Base-by-base conservation (phyloP, 2,329 filamentous ascomycete genomes). In the Amphichorda felina region DNA sequence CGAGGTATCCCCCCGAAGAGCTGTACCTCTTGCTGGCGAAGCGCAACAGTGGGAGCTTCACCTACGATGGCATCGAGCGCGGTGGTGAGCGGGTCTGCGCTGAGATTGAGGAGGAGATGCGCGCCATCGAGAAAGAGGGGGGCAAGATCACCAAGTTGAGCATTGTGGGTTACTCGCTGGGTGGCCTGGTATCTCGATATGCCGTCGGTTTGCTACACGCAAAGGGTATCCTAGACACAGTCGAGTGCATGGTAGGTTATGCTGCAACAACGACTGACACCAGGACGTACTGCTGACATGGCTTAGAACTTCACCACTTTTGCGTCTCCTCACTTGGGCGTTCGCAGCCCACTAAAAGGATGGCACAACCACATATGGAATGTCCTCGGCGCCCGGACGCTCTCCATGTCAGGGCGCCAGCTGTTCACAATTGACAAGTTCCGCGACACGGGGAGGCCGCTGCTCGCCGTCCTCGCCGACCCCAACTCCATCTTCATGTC, bases 371-470 rank as follows among this genome's bases (percentile, higher is more conserved):
- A 69, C 51, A 61, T 82, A 38, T 95, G 67, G 77, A 96, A 96
- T 51, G 72, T 81, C n/a, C 55, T 96, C 4, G 89, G 86, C 30
- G 79, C 86, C 1, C 71, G 82, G 38, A 86, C 81, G 0, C 60
- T 96, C 5, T 93, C 84, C 38, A 78, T 75, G 50, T 94, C 86
- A 0, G 89, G 89, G 5, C 70, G 79, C 34, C 89, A 96, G 54
- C 66, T 96, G 8, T 96, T 95, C 54, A 77, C 77, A 38, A 82
- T 91, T 40, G 89, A 96, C 60, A 64, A 71, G 5, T 95, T 95
- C 56, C 77, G 87, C 39, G 77, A 84, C 41, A 94, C 85, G 1
- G 79, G 75, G n/a, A 72, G 78, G 28, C 85, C 88, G 0, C 64
- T 96, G 8, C 70, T 96, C 15, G 71, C 82, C 33, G 68, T 95